Base-by-base conservation (phyloP, 805 yeast species). In the Wickerhamiella cacticola region DNA sequence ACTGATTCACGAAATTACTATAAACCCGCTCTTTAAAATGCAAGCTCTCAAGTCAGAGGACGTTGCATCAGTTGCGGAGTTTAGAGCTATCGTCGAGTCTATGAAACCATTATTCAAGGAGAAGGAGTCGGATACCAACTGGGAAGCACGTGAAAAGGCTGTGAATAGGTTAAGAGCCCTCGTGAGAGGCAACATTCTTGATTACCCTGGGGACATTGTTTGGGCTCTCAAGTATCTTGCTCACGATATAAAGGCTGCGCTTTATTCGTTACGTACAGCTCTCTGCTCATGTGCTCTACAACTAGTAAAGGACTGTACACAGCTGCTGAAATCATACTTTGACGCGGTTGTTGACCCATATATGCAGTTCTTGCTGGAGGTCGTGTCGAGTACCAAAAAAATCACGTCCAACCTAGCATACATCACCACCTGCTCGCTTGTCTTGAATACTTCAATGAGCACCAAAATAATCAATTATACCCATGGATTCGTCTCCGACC, bases 81-180 rank as follows among this genome's bases (percentile, higher is more conserved):
- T 72, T 24, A 48, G 53, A 5, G 57, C 56, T 3, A 58, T 61
- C 13, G 46, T 66, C 18, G 66, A 63, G 25, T 48, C 50, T 9
- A 56, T 67, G 63, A 28, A 50, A 7, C 50, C 61, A 0, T 54
- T 60, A 21, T 87, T 89, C 56, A 73, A 70, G 7, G 82, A 80
- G 4, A 70, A 80, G 57, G 98, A 92, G 61, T 82, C 94, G 0
- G 98, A 92, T 59, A 72, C 72, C 50, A 92, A 92, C 60, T 92
- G 98, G 98, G 64, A 68, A 19, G 55, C 57, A 0, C 71, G 98
- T 58, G 95, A 88, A 56, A 71, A 73, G 46, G 67, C 68, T 44
- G 72, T 86, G 2, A 56, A 73, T 1, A 71, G 69, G 43, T 57
- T 86, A 28, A 70, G 96, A 49, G 68, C 73, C 1, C 63, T 81